A percentile compares a stretch with the other conserved stretches of the same genome.
Evolutionary conservation across 148 eudicot species (phyloP).

Genomic region (Persicaria tinctoria): DNA sequence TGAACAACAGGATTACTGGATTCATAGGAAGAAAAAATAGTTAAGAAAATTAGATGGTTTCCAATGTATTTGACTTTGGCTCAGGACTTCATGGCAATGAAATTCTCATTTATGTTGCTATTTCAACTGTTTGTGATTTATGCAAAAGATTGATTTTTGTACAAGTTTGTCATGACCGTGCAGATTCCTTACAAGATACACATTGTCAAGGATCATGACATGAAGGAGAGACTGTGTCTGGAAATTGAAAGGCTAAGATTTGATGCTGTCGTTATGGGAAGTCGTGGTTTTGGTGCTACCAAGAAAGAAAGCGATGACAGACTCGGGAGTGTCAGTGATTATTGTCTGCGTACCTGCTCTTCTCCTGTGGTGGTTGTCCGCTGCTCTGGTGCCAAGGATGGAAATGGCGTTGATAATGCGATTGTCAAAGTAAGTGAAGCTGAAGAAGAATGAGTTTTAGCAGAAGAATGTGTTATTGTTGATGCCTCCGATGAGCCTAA

Average conservation of each 20-base stretch:
- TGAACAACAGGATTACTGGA: no score
- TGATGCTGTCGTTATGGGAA: conserved; percentile 82
- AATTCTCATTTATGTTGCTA: no score
- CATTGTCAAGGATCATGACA: conserved; percentile 87
- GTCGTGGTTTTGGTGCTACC: conserved; percentile 81
- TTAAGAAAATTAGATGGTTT: no score
- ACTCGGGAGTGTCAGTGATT: conserved; percentile 92
- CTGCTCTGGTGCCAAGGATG: conserved; percentile 77
- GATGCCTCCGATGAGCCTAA: conserved; percentile 67
- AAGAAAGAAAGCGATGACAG: conserved; percentile 50
- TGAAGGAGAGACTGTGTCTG: conserved; percentile 79
- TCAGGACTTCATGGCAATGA: no score
- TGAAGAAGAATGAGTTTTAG: conserved; percentile 37
- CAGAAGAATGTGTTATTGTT: conserved; percentile 34
- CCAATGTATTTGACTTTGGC: no score
- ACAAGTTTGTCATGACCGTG: background rate
- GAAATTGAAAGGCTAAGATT: conserved; percentile 87
- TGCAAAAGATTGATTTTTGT: background rate
- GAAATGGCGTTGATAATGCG: conserved; percentile 30
- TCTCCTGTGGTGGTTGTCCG: conserved; percentile 92
- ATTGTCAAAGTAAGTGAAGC: conserved; percentile 40
- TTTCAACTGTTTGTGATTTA: no score
- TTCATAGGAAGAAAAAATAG: no score
- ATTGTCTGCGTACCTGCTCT: conserved; percentile 83
- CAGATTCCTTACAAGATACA: conserved; percentile 78